Conservation (phyloP, 106 monocot species). For the Acanthochlamys bracteata region DNA sequence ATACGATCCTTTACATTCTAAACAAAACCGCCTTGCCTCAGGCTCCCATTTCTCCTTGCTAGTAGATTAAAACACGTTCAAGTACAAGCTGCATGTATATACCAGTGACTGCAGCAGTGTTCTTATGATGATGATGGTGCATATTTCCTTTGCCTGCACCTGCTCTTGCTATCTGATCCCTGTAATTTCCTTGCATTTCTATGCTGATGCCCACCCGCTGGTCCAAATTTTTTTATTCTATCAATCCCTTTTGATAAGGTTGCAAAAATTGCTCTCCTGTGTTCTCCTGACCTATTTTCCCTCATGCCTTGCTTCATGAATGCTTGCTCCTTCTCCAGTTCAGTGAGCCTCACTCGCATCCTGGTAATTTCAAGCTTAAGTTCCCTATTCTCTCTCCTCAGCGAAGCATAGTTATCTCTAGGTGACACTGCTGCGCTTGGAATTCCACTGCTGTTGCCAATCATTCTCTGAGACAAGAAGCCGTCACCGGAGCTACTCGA, state of each 20-base stretch:
- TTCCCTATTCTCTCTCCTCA: constrained; percentile 83
- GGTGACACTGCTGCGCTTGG: constrained; percentile 75
- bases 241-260: constrained; percentile 60
- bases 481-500: constrained; percentile 27
- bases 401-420: constrained; percentile 79
- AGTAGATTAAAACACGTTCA: no score
- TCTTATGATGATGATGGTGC: constrained; percentile 2
- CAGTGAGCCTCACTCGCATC: constrained; percentile 74
- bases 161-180: constrained; percentile 32
- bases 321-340: constrained; percentile 79
- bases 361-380: constrained; percentile 82
- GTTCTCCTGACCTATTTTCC: constrained; percentile 27
- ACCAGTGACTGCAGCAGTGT: no score
- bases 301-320: constrained; percentile 68
- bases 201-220: constrained; percentile 14
- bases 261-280: constrained; percentile 56
- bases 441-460: constrained; percentile 45
- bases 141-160: constrained; percentile 33
- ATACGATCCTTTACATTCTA: no score
- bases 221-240: constrained; percentile 41
- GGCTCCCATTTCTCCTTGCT: no score
- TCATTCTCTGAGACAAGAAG: constrained; percentile 69
- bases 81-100: no score
- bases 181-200: constrained; percentile 30
- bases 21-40: no score